These are phyloP conservation scores for Phytopythium aichiense DNA, from an alignment of 352 stramenopile species.

Conservation along the genomic window DNA sequence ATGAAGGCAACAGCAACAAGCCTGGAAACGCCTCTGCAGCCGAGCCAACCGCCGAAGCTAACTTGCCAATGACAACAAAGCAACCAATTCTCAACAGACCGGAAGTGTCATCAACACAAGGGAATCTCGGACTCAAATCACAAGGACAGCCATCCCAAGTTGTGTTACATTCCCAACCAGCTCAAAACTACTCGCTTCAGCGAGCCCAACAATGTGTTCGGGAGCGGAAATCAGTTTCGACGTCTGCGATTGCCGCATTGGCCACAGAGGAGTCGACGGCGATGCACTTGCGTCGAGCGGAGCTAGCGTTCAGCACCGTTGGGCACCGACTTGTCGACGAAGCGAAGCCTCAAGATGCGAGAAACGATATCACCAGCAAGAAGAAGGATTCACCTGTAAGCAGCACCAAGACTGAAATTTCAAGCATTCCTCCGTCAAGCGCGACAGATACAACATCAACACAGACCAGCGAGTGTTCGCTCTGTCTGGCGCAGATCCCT, in stretches of 20 bases:
- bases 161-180: background rate
- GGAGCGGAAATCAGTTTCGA: constrained; percentile 11
- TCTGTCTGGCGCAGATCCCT: constrained; percentile 34
- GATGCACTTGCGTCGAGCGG: constrained; percentile 14
- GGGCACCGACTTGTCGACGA: constrained; percentile 18
- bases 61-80: too few species aligned
- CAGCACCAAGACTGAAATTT: too few species aligned
- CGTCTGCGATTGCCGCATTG: constrained; percentile 9
- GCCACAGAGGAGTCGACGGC: constrained; percentile 1
- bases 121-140: too few species aligned
- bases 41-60: background rate
- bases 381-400: background rate
- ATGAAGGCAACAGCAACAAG: background rate
- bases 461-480: constrained; percentile 12
- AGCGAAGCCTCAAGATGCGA: background rate
- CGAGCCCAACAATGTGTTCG: constrained; percentile 18
- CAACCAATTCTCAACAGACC: too few species aligned
- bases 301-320: constrained; percentile 18
- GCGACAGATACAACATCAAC: background rate
- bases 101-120: too few species aligned
- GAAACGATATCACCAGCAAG: background rate
- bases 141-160: background rate
- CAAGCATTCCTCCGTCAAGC: too few species aligned
- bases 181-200: background rate
- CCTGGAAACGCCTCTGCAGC: background rate